Conservation (phyloP, 1,139 yeast genomes). For the Protomyces arabidopsidicola region DNA sequence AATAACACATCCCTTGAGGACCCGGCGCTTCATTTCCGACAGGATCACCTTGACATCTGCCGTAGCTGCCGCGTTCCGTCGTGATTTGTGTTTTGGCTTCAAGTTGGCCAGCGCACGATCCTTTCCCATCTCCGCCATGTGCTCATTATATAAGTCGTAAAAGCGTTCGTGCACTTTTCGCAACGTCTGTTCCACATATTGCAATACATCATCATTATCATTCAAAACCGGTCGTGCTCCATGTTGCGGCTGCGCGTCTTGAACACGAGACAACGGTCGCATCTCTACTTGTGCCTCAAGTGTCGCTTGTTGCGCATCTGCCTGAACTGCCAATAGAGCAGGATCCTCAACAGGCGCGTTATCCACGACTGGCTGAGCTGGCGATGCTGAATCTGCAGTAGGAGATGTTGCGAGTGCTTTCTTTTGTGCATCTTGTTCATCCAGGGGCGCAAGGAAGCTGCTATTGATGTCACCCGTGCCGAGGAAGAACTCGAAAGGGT, state of each 20-base stretch:
- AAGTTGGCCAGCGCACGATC: slow-evolving; percentile 29
- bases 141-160: slow-evolving; percentile 48
- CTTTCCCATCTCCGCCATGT: slow-evolving; percentile 25
- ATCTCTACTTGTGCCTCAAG: slow-evolving; percentile 66
- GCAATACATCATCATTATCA: slow-evolving; percentile 78
- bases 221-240: slow-evolving; percentile 44
- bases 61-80: neutral
- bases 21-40: slow-evolving; percentile 63
- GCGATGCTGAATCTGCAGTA: slow-evolving; percentile 2
- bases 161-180: slow-evolving; percentile 60
- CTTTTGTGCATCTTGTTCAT: slow-evolving; percentile 33
- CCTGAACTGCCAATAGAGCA: slow-evolving; percentile 38
- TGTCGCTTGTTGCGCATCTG: slow-evolving; percentile 53
- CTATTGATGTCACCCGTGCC: slow-evolving; percentile 98
- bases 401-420: neutral
- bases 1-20: slow-evolving; percentile 64
- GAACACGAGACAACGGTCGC: slow-evolving; percentile 78
- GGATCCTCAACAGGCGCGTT: slow-evolving; percentile 33
- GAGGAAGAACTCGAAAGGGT: slow-evolving; percentile 91
- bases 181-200: slow-evolving; percentile 59
- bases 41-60: slow-evolving; percentile 53
- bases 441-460: slow-evolving; percentile 71
- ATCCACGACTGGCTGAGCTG: slow-evolving; percentile 13
- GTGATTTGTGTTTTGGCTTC: neutral
- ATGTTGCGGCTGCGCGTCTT: slow-evolving; percentile 45